phyloP scores from a whole-genome alignment of 2,329 filamentous ascomycete species.

The Fusarium acutatum region DNA sequence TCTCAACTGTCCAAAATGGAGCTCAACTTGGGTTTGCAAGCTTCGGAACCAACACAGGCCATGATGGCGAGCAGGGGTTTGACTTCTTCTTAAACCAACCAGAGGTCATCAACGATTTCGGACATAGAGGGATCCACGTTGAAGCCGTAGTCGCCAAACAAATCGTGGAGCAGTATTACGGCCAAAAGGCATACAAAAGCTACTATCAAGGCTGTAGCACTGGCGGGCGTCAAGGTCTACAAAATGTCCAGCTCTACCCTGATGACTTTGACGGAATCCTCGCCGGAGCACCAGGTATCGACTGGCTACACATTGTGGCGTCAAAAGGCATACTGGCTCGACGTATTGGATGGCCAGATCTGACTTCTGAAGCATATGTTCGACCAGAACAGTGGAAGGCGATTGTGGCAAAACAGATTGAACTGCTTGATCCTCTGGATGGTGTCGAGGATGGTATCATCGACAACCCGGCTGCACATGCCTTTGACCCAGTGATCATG shows the following conservation, averaged over 20 bases:
- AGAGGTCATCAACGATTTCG: neutral
- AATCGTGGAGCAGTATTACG: neutral
- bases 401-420: neutral
- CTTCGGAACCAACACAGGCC: neutral
- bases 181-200: neutral
- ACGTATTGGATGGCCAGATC: neutral
- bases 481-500: neutral
- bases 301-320: constrained; percentile 9
- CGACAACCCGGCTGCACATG: neutral
- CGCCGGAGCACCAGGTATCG: neutral
- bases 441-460: constrained; percentile 1
- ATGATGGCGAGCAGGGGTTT: neutral
- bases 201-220: constrained; percentile 12
- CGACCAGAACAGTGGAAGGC: constrained; percentile 5
- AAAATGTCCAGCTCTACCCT: constrained; percentile 5
- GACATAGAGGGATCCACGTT: neutral
- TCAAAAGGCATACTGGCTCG: constrained; percentile 3
- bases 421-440: constrained; percentile 1
- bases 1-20: neutral
- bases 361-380: neutral
- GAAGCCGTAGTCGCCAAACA: neutral
- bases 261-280: constrained; percentile 8
- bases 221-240: neutral
- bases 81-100: constrained; percentile 8
- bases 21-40: neutral